These are phyloP conservation scores for Musa troglodytarum DNA, from an alignment of 176 grass and related monocot species.

Conservation along the genomic window DNA sequence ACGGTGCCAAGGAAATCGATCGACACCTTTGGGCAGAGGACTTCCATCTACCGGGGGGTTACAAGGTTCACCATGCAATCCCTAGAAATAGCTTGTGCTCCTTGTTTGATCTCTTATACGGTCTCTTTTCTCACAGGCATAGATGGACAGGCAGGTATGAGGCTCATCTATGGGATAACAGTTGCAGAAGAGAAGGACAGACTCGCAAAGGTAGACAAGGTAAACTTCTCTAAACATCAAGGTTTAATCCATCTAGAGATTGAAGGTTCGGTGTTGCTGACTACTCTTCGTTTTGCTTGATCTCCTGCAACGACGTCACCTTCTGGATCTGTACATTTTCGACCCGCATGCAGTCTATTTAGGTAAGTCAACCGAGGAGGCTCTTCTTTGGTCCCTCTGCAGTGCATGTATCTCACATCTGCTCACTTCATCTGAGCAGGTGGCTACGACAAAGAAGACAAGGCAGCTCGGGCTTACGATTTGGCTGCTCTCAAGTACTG, in stretches of 20 bases:
- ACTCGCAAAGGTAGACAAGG: conserved; percentile 71
- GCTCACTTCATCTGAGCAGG: conserved; percentile 18
- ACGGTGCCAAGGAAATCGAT: conserved; percentile 34
- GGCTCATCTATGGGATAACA: conserved; percentile 81
- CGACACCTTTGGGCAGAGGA: conserved; percentile 69
- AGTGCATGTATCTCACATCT: neutral
- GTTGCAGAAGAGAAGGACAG: conserved; percentile 74
- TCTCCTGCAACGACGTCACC: neutral
- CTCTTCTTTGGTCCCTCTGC: neutral
- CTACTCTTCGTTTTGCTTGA: neutral
- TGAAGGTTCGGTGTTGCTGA: neutral
- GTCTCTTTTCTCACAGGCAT: conserved; percentile 33
- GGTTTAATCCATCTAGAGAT: neutral
- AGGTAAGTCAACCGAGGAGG: conserved; percentile 30
- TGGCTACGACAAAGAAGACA: conserved; percentile 78
- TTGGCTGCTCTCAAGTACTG: conserved; percentile 71
- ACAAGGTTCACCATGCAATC: conserved; percentile 31
- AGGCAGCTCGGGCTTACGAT: conserved; percentile 75
- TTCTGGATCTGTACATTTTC: conserved; percentile 7
- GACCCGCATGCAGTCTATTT: conserved; percentile 49
- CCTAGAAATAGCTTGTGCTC: neutral
- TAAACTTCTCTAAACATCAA: conserved; percentile 13
- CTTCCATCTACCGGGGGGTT: conserved; percentile 64
- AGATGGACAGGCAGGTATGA: conserved; percentile 81
- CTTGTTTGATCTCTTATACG: no score